phyloP scores from a whole-genome alignment of 495 filamentous ascomycete genomes.

The Entonaema liquescens region DNA sequence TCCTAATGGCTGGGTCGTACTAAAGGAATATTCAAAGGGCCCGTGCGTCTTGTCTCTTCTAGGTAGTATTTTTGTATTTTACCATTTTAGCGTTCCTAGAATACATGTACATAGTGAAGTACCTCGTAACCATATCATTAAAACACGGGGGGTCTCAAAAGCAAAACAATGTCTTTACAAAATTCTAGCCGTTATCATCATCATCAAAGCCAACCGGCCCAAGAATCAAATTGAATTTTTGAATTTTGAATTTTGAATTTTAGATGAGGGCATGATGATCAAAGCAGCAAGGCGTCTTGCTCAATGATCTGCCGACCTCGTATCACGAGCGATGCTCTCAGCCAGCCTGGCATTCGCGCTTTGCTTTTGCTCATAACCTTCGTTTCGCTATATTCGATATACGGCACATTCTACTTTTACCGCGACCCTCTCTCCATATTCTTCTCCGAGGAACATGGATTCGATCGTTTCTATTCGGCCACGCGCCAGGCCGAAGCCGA shows the following conservation, averaged over 20 bases:
- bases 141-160: background rate
- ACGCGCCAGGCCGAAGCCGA: constrained; percentile 46
- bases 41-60: background rate
- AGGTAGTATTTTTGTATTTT: background rate
- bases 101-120: background rate
- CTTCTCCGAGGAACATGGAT: constrained; percentile 49
- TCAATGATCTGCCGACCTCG: constrained; percentile 32
- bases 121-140: background rate
- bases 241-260: too few species aligned
- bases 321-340: constrained; percentile 23
- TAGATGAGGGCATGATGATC: constrained; percentile 7
- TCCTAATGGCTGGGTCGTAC: too few species aligned
- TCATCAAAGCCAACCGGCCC: background rate
- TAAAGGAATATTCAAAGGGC: too few species aligned
- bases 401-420: constrained; percentile 48
- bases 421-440: constrained; percentile 55
- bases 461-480: constrained; percentile 51
- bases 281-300: constrained; percentile 19
- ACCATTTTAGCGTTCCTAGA: background rate
- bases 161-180: background rate
- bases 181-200: background rate
- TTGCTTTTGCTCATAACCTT: constrained; percentile 36
- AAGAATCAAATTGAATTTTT: background rate
- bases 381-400: constrained; percentile 40
- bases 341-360: constrained; percentile 43